phyloP scores from a whole-genome alignment of 345 rosid species.

The Pistacia vera region DNA sequence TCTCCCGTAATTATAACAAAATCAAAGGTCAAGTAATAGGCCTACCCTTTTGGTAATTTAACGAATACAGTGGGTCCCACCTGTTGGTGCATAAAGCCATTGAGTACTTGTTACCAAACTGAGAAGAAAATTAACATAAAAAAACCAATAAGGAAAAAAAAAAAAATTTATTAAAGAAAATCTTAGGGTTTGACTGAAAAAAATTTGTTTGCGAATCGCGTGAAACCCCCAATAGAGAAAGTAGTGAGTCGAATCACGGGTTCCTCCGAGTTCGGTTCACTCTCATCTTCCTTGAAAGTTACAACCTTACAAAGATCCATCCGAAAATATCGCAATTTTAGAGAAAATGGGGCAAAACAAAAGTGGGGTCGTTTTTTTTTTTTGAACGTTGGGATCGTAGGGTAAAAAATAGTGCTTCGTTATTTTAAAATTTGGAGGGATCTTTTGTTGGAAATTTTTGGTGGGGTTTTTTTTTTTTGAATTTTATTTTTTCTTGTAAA shows the following conservation, averaged over 20 bases:
- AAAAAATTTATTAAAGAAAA: neutral
- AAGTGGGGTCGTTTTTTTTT: slow-evolving; percentile 31
- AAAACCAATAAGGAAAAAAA: neutral
- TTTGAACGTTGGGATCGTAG: slow-evolving; percentile 69
- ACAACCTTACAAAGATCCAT: slow-evolving; percentile 41
- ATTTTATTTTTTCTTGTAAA: slow-evolving; percentile 12
- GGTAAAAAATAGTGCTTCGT: slow-evolving; percentile 34
- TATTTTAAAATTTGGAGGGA: slow-evolving; percentile 51
- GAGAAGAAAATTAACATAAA: neutral
- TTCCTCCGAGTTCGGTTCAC: slow-evolving; percentile 42
- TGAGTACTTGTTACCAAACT: neutral
- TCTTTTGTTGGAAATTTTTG: slow-evolving; percentile 32
- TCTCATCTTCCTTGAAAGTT: slow-evolving; percentile 17
- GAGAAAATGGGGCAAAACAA: slow-evolving; percentile 32
- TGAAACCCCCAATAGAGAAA: slow-evolving; percentile 29
- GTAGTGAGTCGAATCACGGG: slow-evolving; percentile 44
- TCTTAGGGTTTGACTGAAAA: slow-evolving; percentile 56
- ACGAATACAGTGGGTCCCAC: neutral
- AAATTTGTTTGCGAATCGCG: slow-evolving; percentile 38
- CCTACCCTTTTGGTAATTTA: neutral
- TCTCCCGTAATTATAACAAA: neutral
- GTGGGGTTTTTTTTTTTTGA: slow-evolving; percentile 1
- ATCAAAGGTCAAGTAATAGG: neutral
- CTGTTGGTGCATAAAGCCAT: neutral
- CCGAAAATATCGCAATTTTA: slow-evolving; percentile 48